A percentile compares a stretch with the other conserved stretches of the same genome.
Evolutionary conservation across 352 stramenopile species (phyloP).

Genomic region (Phytophthora constricta): DNA sequence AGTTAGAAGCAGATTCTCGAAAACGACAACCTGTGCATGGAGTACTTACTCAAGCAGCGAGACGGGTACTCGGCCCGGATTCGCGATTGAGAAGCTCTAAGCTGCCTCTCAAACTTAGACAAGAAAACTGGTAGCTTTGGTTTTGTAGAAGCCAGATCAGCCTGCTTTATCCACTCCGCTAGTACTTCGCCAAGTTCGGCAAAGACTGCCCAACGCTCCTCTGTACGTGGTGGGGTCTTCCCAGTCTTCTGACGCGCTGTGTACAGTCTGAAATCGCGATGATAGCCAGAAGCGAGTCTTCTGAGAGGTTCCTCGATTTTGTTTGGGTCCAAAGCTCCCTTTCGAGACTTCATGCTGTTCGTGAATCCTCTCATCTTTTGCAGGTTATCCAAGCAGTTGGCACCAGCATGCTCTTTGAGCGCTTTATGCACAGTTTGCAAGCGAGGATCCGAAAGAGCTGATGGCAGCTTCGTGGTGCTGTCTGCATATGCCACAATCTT

Average conservation of each 20-base stretch:
- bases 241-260: conserved; percentile 7
- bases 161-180: conserved; percentile 6
- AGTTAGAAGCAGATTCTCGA: too few relatives aligned
- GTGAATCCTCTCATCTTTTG: conserved; percentile 7
- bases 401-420: background rate
- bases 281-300: conserved; percentile 1
- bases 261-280: conserved; percentile 9
- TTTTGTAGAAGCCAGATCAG: background rate
- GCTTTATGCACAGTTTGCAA: conserved; percentile 2
- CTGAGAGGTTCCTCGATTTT: conserved; percentile 6
- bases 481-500: background rate
- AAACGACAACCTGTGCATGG: too few relatives aligned
- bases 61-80: conserved; percentile 3
- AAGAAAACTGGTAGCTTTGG: conserved; percentile 1
- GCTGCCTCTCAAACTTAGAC: conserved; percentile 6
- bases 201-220: conserved; percentile 9
- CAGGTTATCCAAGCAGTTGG: background rate
- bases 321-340: background rate
- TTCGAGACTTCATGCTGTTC: background rate
- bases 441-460: conserved; percentile 5
- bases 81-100: conserved; percentile 7
- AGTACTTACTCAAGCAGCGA: conserved; percentile 7
- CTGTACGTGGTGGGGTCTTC: conserved; percentile 3
- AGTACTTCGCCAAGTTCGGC: conserved; percentile 4
- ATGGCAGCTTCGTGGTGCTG: background rate